Evolutionary conservation across 495 filamentous ascomycete genomes (phyloP).

Genomic region (Staphylotrichum tortipilum): DNA sequence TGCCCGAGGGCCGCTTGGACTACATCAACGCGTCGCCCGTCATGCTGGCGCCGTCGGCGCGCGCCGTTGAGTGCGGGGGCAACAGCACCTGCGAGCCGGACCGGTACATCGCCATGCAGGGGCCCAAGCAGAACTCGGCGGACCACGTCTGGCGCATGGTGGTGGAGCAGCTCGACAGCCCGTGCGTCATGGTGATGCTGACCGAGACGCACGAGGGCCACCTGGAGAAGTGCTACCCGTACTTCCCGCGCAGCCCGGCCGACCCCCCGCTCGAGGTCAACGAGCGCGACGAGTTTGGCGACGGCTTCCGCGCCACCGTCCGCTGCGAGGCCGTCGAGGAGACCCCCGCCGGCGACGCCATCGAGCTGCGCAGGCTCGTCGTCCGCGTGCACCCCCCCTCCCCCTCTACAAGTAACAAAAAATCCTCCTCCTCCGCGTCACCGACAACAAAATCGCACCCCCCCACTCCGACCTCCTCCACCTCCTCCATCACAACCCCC

Average conservation of each 20-base stretch:
- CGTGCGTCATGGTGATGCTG: conserved; percentile 90
- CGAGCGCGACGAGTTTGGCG: conserved; percentile 51
- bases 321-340: conserved; percentile 43
- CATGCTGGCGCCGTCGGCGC: conserved; percentile 50
- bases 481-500: no score
- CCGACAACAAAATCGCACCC: background rate
- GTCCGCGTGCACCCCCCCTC: conserved; percentile 36
- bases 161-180: conserved; percentile 68
- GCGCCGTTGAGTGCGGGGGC: conserved; percentile 4
- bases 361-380: conserved; percentile 45
- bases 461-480: background rate
- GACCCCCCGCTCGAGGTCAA: conserved; percentile 47
- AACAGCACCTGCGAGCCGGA: conserved; percentile 17
- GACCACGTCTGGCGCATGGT: conserved; percentile 95
- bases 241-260: conserved; percentile 62
- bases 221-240: conserved; percentile 85
- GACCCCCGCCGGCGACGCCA: conserved; percentile 39
- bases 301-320: conserved; percentile 51
- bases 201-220: conserved; percentile 77
- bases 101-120: conserved; percentile 58
- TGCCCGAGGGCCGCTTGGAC: conserved; percentile 69
- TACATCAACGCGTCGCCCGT: conserved; percentile 98
- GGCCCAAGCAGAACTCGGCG: conserved; percentile 63
- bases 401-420: no score
- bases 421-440: background rate